phyloP scores from a whole-genome alignment of 305 asterid species.

The Petunia hybrid region DNA sequence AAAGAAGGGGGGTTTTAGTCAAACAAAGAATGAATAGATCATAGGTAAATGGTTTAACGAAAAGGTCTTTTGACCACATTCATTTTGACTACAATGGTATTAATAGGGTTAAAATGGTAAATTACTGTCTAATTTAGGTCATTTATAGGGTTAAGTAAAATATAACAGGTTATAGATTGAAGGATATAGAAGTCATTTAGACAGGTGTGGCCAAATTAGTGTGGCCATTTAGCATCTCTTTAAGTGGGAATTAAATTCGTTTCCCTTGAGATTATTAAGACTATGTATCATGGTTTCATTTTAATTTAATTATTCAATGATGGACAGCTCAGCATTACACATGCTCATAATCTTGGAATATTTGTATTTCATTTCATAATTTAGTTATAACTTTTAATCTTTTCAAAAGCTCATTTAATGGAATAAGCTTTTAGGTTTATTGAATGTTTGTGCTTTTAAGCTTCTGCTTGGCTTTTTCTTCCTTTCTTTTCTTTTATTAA shows the following conservation, averaged over 20 bases:
- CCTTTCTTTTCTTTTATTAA: background rate
- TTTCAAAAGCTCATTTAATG: background rate
- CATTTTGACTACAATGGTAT: too few species aligned
- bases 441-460: background rate
- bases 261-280: background rate
- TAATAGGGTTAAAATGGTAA: too few species aligned
- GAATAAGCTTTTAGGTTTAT: background rate
- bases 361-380: background rate
- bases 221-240: too few species aligned
- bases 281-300: background rate
- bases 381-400: conserved; percentile 1
- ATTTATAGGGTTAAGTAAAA: too few species aligned
- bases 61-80: too few species aligned
- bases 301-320: conserved; percentile 7
- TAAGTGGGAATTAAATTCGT: background rate
- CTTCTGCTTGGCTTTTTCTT: background rate
- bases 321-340: conserved; percentile 20
- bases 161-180: too few species aligned
- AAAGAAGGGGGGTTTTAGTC: too few species aligned
- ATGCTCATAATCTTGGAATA: background rate
- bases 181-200: too few species aligned
- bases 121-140: too few species aligned
- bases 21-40: too few species aligned
- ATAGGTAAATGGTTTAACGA: too few species aligned
- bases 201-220: too few species aligned